These are phyloP conservation scores for Candida maltosa DNA, from an alignment of 805 yeast species.

Conservation along the genomic window DNA sequence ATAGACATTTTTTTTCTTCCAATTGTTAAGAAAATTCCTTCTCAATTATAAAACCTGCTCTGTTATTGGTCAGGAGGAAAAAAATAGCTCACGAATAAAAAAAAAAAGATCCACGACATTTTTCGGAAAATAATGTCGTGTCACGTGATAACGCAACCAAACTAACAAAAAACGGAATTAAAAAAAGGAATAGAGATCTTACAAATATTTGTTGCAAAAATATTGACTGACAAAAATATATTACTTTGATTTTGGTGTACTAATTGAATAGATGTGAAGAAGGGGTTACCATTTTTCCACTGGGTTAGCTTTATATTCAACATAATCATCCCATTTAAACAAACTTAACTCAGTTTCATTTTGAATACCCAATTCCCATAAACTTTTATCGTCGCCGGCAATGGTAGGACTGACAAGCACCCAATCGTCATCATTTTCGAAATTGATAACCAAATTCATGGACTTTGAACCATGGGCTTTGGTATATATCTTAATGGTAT, in stretches of 20 bases:
- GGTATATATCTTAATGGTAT: constrained; percentile 82
- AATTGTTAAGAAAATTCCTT: constrained; percentile 58
- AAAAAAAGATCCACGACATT: no score
- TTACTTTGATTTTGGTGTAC: no score
- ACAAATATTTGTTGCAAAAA: no score
- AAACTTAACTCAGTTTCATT: constrained; percentile 91
- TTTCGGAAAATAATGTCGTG: no score
- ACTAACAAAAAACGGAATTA: no score
- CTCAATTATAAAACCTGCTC: constrained; percentile 15
- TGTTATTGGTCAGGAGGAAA: constrained; percentile 65
- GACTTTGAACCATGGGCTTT: constrained; percentile 95
- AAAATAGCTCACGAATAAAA: no score
- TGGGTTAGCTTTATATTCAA: constrained; percentile 72
- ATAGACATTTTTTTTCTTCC: constrained; percentile 1
- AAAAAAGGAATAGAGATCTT: no score
- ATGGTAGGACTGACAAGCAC: constrained; percentile 30
- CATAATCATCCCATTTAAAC: constrained; percentile 69
- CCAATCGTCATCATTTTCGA: constrained; percentile 80
- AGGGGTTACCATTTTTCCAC: constrained; percentile 79
- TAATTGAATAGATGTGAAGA: no score
- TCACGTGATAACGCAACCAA: neutral
- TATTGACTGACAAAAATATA: no score
- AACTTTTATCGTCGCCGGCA: constrained; percentile 13
- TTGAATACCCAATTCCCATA: constrained; percentile 45
- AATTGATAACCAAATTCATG: constrained; percentile 84